Percentiles rank a stretch among this genome's conserved stretches.
Evolutionary conservation across 2,329 filamentous ascomycete species (phyloP).

Genomic region (Claviceps sp.): DNA sequence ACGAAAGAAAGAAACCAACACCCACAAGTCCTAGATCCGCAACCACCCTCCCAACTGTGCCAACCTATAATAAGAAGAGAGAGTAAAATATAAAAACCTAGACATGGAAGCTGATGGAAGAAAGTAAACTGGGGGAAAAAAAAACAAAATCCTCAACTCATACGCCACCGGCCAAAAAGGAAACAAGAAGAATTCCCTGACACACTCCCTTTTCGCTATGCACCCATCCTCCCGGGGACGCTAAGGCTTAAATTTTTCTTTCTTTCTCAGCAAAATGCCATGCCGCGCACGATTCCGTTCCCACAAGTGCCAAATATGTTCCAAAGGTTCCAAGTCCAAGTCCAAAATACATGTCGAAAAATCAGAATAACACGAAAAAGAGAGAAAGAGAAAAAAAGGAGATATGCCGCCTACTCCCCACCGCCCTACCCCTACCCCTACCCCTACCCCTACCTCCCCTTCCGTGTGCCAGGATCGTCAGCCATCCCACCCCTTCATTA

Average conservation of each 20-base stretch:
- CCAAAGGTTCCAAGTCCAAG: conserved; percentile 9
- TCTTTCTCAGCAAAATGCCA: conserved; percentile 29
- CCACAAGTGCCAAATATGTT: conserved; percentile 5
- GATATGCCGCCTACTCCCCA: not conserved
- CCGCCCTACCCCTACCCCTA: not conserved
- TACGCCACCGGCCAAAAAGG: conserved; percentile 22
- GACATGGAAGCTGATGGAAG: too few species aligned
- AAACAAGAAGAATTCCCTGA: conserved; percentile 17
- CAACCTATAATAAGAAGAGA: too few species aligned
- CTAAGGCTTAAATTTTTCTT: conserved; percentile 29
- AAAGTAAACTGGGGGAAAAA: conserved; percentile 5
- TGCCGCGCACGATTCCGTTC: too few species aligned
- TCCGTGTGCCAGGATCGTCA: conserved; percentile 2
- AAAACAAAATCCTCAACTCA: conserved; percentile 18
- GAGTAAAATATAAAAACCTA: too few species aligned
- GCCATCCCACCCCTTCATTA: too few species aligned
- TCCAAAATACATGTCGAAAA: conserved; percentile 7
- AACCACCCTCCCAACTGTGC: not conserved
- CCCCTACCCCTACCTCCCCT: not conserved
- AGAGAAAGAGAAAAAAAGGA: not conserved
- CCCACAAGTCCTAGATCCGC: not conserved
- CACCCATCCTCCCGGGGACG: conserved; percentile 21
- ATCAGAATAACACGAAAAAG: not conserved
- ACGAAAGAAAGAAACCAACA: not conserved
- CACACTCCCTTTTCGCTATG: conserved; percentile 30